Base-by-base conservation (phyloP, 768 basidiomycete genomes). In the Suillus discolor region DNA sequence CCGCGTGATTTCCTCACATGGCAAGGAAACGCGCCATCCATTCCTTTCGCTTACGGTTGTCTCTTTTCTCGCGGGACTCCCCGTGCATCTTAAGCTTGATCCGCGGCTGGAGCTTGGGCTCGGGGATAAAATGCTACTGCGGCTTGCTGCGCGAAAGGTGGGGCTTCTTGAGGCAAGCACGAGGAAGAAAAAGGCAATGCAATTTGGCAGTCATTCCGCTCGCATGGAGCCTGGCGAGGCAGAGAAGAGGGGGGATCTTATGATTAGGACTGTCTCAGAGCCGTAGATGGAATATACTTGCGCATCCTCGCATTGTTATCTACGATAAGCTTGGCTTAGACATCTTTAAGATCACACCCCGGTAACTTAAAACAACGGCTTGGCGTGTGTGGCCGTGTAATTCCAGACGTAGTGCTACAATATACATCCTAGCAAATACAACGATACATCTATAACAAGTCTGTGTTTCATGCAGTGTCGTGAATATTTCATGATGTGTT, bases 171-270 rank as follows among this genome's bases (percentile, higher is more conserved):
- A 89, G 68, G 93, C 94, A 6, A 91, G 91, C 67, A 65, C 70
- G 62, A 81, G 93, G 68, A 95, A 91, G 75, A 99, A 99, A 79
- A 77, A 92, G 65, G 97, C 97, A 16, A 97, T 98, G 92, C 97
- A 99, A 72, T 99, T 99, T 79, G 97, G 97, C 20, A 92, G 87
- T 71, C 88, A 89, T 77, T 92, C 93, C 38, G 93, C 93, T 20
- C 80, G 92, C 65, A 94, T 95, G 93, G 88, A 89, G 65, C 75
- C 72, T 20, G 89, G 87, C 3, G 85, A 86, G 57, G 78, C 76
- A 20, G 78, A 81, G 62, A 77, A 70, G 65, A 83, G 84, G 44
- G 91, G 90, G 2, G 86, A 88, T 73, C 72, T 75, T 16, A 57
- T 68, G 60, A 70, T 78, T 34, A 62, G 44, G 44, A 45, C 66